Evolutionary conservation across 2,329 filamentous ascomycete species (phyloP), one percentile per base, ranked within the genome.

Genomic region (Colletotrichum australisinense): DNA sequence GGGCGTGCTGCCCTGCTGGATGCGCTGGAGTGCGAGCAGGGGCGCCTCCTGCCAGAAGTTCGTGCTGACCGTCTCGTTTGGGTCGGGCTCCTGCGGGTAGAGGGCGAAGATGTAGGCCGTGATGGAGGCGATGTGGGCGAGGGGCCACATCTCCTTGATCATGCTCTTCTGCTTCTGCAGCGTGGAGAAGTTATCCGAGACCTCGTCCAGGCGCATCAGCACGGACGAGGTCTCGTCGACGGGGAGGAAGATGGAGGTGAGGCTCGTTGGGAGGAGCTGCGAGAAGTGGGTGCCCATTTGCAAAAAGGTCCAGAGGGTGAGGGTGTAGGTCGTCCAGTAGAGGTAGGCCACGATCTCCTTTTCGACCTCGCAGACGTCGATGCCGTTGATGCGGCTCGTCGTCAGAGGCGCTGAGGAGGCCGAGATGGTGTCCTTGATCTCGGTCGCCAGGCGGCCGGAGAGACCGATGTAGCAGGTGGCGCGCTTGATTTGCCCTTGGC

Each of bases 321-420:
- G 77, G 1, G 82, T 79, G 68, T 82, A 82, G 1, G 81, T 81
- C 4, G 82, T 78, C 83, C 83, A 85, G 77, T 83, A 83, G 6
- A 85, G 75, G 74, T 83, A 83, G 28, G 81, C 78, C 4, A 82
- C 77, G 19, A 85, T 67, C 72, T 85, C 84, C 69, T 80, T 81
- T 71, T 85, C 83, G 8, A 85, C 81, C 57, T 82, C 80, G 58
- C 79, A 80, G 3, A 85, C 80, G 52, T 84, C 82, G 57, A 85
- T 79, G 11, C 83, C 83, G 28, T 85, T 85, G 74, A 85, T 84
- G 38, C 81, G 80, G 49, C 81, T 83, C 1, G 80, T 80, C 12
- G 76, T 77, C 30, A 78, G 75, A 5, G 79, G 77, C 3, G 76
- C 79, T 22, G 74, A 70, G 9, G 76, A 76, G n/a, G 75, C 77